Evolutionary conservation across 1,284 basidiomycete species (phyloP), one percentile per base, ranked within the genome.

Genomic region (Tilletia setariae): DNA sequence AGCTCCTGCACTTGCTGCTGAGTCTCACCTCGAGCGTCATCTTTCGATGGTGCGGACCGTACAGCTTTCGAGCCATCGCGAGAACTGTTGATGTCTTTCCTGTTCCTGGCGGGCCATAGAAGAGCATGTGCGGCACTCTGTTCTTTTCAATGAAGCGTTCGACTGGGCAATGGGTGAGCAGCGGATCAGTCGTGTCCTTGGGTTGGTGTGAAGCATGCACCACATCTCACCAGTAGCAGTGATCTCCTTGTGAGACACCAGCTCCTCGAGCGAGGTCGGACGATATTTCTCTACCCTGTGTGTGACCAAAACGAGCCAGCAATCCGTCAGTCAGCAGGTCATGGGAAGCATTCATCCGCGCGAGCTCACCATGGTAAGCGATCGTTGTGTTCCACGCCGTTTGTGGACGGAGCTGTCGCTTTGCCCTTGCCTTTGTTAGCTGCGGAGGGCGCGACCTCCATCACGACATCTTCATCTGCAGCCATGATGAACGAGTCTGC

Each of bases 81-180:
- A 98, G 86, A 72, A 98, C 95, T 0, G 94, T 98, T 0, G 93
- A 94, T 1, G 95, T 98, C 84, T 98, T 98, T 64, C 95, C 95
- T 0, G 95, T 98, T 74, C 86, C 96, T 19, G 96, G 96, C 42
- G 96, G 96, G 0, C 96, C 96, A 80, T 98, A 99, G 84, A 99
- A 94, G 59, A 99, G 86, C 25, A 98, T 86, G 84, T 99, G 96
- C 0, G 96, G 96, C 30, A 99, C 84, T 63, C 94, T 86, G 74
- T 95, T 94, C 83, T 93, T 93, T 76, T 93, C 90, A 77, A 98
- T 95, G 82, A 99, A 98, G 82, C 91, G 91, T 83, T 95, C 92
- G 83, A 98, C 94, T 97, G 67, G 13, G 49, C 40, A 42, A 35
- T 19, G 19, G 32, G 40, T 11, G 8, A 30, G 16, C 13, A 19